Percentiles rank a stretch among this genome's conserved stretches.
phyloP scores from a whole-genome alignment of 2,329 filamentous ascomycete genomes.

The Fonsecaea pugnacius region DNA sequence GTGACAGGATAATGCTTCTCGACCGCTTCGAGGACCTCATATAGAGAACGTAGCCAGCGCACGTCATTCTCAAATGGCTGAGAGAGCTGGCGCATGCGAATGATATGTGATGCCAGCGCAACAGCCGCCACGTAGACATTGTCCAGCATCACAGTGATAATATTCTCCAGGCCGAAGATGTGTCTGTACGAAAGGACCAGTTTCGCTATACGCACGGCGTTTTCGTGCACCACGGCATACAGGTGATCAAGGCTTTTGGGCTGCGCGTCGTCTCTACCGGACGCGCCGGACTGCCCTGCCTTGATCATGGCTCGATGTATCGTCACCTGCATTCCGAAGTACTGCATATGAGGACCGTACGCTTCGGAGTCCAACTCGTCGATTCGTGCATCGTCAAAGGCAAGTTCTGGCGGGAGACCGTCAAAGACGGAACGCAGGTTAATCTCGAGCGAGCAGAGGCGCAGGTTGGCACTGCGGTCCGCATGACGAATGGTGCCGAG shows the following conservation, averaged over 20 bases:
- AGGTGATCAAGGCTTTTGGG: too few species aligned
- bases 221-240: not conserved
- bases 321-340: not conserved
- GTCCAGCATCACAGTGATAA: not conserved
- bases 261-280: too few species aligned
- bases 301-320: not conserved
- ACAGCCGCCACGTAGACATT: conserved; percentile 4
- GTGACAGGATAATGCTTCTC: not conserved
- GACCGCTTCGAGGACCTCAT: conserved; percentile 4
- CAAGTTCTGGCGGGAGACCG: not conserved
- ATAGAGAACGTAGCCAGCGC: not conserved
- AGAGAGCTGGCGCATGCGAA: not conserved
- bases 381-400: not conserved
- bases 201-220: conserved; percentile 1
- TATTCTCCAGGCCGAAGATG: not conserved
- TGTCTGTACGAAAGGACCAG: not conserved
- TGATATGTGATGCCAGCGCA: not conserved
- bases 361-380: not conserved
- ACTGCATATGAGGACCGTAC: conserved; percentile 1
- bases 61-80: not conserved
- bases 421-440: not conserved
- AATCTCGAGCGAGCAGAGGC: conserved; percentile 2
- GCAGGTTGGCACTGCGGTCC: not conserved
- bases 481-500: not conserved
- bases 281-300: too few species aligned